These are phyloP conservation scores for Penstemon newberryi DNA, from an alignment of 257 asterid genomes.

Conservation along the genomic window DNA sequence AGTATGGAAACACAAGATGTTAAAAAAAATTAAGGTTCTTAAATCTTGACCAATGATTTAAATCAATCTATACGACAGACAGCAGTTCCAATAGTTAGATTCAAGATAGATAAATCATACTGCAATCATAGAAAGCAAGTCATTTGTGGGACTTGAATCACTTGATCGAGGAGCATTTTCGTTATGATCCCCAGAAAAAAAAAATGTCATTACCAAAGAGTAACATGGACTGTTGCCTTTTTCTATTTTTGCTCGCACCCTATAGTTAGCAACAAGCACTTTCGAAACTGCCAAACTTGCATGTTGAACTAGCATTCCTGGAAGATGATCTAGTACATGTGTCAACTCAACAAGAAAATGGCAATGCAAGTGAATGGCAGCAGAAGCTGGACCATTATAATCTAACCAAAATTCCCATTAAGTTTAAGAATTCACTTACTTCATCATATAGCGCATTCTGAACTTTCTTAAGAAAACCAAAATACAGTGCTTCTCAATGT, in stretches of 20 bases:
- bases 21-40: neutral
- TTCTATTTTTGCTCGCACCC: neutral
- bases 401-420: constrained; percentile 2
- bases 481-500: constrained; percentile 2
- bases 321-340: constrained; percentile 14
- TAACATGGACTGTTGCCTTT: neutral
- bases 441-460: neutral
- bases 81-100: constrained; percentile 19
- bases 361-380: neutral
- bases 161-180: neutral
- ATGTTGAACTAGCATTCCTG: neutral
- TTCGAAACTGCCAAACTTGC: neutral
- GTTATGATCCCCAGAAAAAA: constrained; percentile 5
- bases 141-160: neutral
- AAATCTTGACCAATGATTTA: neutral
- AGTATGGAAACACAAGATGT: constrained; percentile 1
- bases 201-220: neutral
- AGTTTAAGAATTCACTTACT: neutral
- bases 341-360: constrained; percentile 12
- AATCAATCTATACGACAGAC: neutral
- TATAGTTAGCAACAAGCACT: neutral
- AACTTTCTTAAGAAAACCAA: neutral
- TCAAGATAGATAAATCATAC: constrained; percentile 6
- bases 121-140: constrained; percentile 13
- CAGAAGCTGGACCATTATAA: constrained; percentile 7